phyloP scores from a whole-genome alignment of 2,329 filamentous ascomycete species.

The Neonectria hederae region DNA sequence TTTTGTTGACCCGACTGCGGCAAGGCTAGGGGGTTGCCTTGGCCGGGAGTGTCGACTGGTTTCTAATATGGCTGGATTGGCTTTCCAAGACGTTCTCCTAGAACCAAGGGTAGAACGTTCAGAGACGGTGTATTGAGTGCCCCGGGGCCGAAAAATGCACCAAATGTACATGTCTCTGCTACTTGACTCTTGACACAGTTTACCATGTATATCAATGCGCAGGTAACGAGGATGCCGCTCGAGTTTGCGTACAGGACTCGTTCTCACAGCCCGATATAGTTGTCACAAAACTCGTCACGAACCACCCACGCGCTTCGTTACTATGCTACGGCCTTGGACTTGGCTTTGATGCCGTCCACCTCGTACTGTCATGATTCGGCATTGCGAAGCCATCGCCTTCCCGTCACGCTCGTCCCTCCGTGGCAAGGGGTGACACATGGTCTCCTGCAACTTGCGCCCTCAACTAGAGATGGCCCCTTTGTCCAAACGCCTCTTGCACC shows the following conservation, averaged over 20 bases:
- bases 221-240: constrained; percentile 8
- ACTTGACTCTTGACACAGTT: constrained; percentile 14
- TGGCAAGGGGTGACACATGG: not conserved
- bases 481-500: not conserved
- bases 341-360: constrained; percentile 6
- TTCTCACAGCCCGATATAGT: not conserved
- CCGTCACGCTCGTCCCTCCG: not conserved
- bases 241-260: constrained; percentile 9
- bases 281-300: not conserved
- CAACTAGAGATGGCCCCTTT: constrained; percentile 2
- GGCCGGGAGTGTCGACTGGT: constrained; percentile 3
- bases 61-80: constrained; percentile 28
- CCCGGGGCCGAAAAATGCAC: constrained; percentile 23
- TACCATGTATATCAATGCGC: constrained; percentile 32
- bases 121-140: constrained; percentile 28
- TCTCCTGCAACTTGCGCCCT: constrained; percentile 2
- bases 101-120: constrained; percentile 27
- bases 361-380: constrained; percentile 2
- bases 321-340: not conserved
- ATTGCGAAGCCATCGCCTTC: not conserved
- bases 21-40: not conserved
- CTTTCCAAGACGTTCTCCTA: constrained; percentile 24
- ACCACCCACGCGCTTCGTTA: not conserved
- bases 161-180: constrained; percentile 30
- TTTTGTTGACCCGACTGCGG: constrained; percentile 1